Evolutionary conservation across 164 flowering plant species (phyloP).

Genomic region (Taxillus chinensis): DNA sequence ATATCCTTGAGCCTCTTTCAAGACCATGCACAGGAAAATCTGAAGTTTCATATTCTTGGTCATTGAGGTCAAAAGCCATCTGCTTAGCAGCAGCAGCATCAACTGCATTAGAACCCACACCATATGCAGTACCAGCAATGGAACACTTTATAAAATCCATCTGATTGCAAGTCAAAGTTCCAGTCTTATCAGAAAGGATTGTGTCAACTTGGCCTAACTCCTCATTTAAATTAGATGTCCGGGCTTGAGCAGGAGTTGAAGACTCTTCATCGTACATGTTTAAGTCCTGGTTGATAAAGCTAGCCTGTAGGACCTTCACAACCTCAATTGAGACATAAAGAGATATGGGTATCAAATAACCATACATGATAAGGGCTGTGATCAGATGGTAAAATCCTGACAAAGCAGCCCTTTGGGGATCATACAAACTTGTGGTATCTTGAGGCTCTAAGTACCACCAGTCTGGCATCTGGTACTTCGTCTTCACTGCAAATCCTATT

Average conservation of each 20-base stretch:
- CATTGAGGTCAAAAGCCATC: conserved; percentile 8
- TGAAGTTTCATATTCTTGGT: conserved; percentile 15
- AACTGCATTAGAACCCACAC: conserved; percentile 20
- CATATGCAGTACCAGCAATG: conserved; percentile 30
- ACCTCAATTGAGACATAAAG: conserved; percentile 40
- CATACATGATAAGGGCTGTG: conserved; percentile 27
- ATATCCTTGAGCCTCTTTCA: no score
- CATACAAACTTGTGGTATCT: background rate
- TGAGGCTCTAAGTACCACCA: conserved; percentile 17
- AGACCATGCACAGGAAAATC: conserved; percentile 14
- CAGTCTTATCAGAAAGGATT: conserved; percentile 33
- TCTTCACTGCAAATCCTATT: conserved; percentile 13
- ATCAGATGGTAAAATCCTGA: conserved; percentile 23
- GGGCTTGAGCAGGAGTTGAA: conserved; percentile 24
- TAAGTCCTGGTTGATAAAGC: conserved; percentile 28
- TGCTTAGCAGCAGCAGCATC: conserved; percentile 26
- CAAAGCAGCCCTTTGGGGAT: conserved; percentile 10
- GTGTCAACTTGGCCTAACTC: conserved; percentile 38
- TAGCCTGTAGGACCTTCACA: conserved; percentile 35
- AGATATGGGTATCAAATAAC: conserved; percentile 42
- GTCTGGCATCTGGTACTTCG: conserved; percentile 2
- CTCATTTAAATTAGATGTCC: conserved; percentile 37
- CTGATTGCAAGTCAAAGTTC: conserved; percentile 36
- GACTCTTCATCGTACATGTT: conserved; percentile 27
- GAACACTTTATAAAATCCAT: conserved; percentile 43